These are phyloP conservation scores for Huntiella bhutanensis DNA, from an alignment of 2,329 filamentous ascomycete genomes.

Conservation along the genomic window DNA sequence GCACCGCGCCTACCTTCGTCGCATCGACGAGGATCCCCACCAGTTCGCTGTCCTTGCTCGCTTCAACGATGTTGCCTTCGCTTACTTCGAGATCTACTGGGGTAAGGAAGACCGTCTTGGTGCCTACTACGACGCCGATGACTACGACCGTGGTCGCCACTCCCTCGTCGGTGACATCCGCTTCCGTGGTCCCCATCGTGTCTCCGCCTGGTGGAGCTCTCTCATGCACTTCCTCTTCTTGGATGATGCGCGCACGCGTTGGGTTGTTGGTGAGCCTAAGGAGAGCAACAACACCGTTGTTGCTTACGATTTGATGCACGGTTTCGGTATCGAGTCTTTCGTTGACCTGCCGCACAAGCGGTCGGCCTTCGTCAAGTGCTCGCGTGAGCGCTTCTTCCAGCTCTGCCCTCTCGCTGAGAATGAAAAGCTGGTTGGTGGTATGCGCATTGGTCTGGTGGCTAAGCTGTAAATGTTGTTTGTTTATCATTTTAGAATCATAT, in stretches of 20 bases:
- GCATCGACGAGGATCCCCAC: slow-evolving; percentile 52
- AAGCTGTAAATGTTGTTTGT: slow-evolving; percentile 25
- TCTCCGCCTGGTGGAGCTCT: slow-evolving; percentile 41
- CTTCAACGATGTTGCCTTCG: slow-evolving; percentile 53
- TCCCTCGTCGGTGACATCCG: slow-evolving; percentile 38
- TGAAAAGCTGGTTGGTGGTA: slow-evolving; percentile 35
- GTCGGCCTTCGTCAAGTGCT: slow-evolving; percentile 45
- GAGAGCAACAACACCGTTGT: slow-evolving; percentile 50
- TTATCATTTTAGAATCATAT: neutral
- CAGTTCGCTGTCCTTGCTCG: slow-evolving; percentile 49
- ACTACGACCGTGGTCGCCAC: slow-evolving; percentile 40
- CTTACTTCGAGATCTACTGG: slow-evolving; percentile 71
- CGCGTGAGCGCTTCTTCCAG: slow-evolving; percentile 51
- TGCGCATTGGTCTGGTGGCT: slow-evolving; percentile 32
- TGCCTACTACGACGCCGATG: slow-evolving; percentile 33
- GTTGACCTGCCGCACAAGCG: slow-evolving; percentile 56
- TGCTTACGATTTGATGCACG: slow-evolving; percentile 56
- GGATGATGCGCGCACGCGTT: slow-evolving; percentile 37
- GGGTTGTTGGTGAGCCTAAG: slow-evolving; percentile 51
- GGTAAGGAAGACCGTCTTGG: slow-evolving; percentile 41
- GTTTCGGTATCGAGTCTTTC: slow-evolving; percentile 53
- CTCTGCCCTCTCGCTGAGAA: slow-evolving; percentile 39
- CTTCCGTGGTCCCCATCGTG: slow-evolving; percentile 41
- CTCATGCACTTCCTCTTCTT: slow-evolving; percentile 45
- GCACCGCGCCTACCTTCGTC: slow-evolving; percentile 51